Percentiles rank a stretch among this genome's conserved stretches.
phyloP scores from a whole-genome alignment of 2,329 filamentous ascomycete genomes.

The Bipolaris cookei region DNA sequence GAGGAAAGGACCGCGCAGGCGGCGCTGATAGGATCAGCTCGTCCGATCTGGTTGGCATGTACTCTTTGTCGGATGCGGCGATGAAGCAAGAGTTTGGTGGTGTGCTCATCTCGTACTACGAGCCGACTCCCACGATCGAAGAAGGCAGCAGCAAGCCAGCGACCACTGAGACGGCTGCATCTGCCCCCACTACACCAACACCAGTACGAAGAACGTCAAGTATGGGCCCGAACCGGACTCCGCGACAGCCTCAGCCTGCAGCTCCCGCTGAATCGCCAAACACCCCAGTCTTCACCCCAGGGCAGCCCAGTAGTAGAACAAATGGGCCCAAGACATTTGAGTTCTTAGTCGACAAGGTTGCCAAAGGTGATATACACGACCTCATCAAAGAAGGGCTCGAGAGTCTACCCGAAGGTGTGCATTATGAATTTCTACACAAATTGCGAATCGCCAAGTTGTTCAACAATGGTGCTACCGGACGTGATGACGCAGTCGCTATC shows the following conservation, averaged over 20 bases:
- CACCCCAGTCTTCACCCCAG: slow-evolving; percentile 52
- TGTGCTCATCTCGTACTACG: slow-evolving; percentile 81
- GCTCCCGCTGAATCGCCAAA: slow-evolving; percentile 58
- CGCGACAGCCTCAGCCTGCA: slow-evolving; percentile 54
- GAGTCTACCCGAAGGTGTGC: slow-evolving; percentile 73
- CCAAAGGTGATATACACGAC: slow-evolving; percentile 50
- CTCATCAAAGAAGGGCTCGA: slow-evolving; percentile 52
- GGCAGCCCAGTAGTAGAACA: slow-evolving; percentile 33
- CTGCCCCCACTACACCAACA: slow-evolving; percentile 74
- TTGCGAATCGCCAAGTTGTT: slow-evolving; percentile 85
- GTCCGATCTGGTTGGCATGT: slow-evolving; percentile 77
- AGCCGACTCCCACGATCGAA: slow-evolving; percentile 45
- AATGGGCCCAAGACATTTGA: slow-evolving; percentile 60
- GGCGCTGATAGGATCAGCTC: slow-evolving; percentile 45
- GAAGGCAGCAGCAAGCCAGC: slow-evolving; percentile 30
- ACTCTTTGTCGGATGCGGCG: slow-evolving; percentile 52
- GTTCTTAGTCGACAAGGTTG: slow-evolving; percentile 61
- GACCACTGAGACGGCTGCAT: slow-evolving; percentile 52
- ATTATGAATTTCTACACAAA: slow-evolving; percentile 85
- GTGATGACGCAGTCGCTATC: slow-evolving; percentile 78
- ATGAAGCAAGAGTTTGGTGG: slow-evolving; percentile 81
- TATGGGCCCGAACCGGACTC: slow-evolving; percentile 58
- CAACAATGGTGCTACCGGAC: slow-evolving; percentile 66
- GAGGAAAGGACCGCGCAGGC: slow-evolving; percentile 68
- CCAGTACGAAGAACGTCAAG: slow-evolving; percentile 71